A percentile compares a stretch with the other conserved stretches of the same genome.
Evolutionary conservation across 371 early-diverging fungal genomes (phyloP).

Genomic region (Syncephalastrum sp.): DNA sequence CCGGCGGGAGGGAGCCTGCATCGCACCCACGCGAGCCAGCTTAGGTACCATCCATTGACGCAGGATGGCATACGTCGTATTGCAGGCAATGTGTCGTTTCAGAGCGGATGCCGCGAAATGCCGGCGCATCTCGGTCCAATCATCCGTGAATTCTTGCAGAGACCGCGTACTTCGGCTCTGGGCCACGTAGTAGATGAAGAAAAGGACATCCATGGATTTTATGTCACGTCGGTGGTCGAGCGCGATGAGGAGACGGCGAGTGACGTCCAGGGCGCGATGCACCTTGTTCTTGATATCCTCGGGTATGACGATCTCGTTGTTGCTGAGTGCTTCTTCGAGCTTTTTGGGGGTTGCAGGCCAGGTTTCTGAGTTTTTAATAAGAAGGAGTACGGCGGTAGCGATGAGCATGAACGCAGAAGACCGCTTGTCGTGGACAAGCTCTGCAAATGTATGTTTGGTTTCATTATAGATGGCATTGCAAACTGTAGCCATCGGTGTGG

Average conservation of each 20-base stretch:
- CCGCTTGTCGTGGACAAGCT: constrained; percentile 6
- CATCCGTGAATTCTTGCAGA: constrained; percentile 7
- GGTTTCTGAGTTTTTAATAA: background rate
- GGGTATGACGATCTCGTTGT: background rate
- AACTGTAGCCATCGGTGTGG: constrained; percentile 14
- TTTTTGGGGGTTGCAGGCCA: constrained; percentile 4
- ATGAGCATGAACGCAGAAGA: constrained; percentile 6
- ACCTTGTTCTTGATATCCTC: background rate
- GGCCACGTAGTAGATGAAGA: constrained; percentile 10
- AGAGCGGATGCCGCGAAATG: too few species aligned
- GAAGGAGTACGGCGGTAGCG: constrained; percentile 5
- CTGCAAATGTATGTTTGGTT: constrained; percentile 3
- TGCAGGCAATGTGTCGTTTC: too few species aligned
- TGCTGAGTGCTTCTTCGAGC: constrained; percentile 1
- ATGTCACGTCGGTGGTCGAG: background rate
- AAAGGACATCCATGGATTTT: constrained; percentile 11
- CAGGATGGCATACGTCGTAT: too few species aligned
- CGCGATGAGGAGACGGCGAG: background rate
- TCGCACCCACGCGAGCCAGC: too few species aligned
- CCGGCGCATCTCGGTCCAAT: constrained; percentile 2
- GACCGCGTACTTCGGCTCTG: constrained; percentile 6
- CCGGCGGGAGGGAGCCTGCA: too few species aligned
- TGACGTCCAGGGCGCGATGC: constrained; percentile 4
- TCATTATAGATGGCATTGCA: constrained; percentile 1
- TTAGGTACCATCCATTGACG: too few species aligned